A percentile compares a stretch with the other conserved stretches of the same genome.
phyloP scores from a whole-genome alignment of 2,329 filamentous ascomycete genomes.

The Stachybotrys elegans region DNA sequence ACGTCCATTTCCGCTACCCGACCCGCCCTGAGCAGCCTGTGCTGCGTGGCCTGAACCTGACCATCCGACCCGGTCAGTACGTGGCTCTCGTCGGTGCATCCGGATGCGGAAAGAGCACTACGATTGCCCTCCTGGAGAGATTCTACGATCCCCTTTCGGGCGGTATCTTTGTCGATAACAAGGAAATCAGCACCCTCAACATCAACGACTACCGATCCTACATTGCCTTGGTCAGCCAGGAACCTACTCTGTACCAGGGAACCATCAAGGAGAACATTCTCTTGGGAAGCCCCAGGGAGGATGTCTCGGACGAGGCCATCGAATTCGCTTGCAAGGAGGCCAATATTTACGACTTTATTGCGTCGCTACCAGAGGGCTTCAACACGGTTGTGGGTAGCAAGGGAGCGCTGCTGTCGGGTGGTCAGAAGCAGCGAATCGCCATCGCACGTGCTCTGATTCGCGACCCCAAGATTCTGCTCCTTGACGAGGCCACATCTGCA shows the following conservation, averaged over 20 bases:
- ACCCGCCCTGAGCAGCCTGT: constrained; percentile 90
- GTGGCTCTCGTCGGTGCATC: constrained; percentile 89
- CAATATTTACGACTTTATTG: constrained; percentile 90
- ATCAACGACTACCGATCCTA: constrained; percentile 80
- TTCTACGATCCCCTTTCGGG: constrained; percentile 90
- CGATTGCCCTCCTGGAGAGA: constrained; percentile 84
- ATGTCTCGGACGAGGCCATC: constrained; percentile 67
- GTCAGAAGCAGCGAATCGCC: constrained; percentile 91
- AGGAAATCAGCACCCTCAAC: constrained; percentile 75
- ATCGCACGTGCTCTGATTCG: constrained; percentile 88
- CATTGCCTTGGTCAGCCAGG: constrained; percentile 86
- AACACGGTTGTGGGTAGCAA: constrained; percentile 82
- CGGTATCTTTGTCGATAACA: constrained; percentile 74
- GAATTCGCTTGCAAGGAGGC: constrained; percentile 80
- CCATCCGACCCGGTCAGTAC: constrained; percentile 72
- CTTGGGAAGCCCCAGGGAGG: constrained; percentile 63
- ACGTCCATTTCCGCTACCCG: constrained; percentile 92
- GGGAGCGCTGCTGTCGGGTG: constrained; percentile 78
- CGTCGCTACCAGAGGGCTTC: constrained; percentile 80
- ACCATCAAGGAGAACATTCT: constrained; percentile 88
- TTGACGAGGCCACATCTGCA: constrained; percentile 77
- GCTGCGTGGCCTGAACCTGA: constrained; percentile 74
- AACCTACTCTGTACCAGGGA: constrained; percentile 91
- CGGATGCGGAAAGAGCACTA: constrained; percentile 91
- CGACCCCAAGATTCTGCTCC: constrained; percentile 80